Conservation (phyloP, 352 stramenopile species). For the Globisporangium echinulatum region DNA sequence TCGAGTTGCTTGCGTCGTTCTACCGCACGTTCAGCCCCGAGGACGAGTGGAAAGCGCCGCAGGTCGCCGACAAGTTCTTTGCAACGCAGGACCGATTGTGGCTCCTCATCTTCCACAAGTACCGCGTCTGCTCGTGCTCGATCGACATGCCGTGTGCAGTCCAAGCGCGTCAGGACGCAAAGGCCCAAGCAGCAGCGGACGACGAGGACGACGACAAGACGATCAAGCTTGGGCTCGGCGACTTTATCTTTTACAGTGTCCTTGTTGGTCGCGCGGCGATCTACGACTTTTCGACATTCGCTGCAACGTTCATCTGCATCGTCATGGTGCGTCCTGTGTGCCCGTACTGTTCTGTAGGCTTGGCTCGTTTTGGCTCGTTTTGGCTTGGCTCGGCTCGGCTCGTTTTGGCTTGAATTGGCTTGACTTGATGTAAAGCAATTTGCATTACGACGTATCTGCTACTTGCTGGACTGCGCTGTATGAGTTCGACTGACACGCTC, state of each 20-base stretch:
- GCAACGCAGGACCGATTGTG: constrained; percentile 67
- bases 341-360: too few relatives aligned
- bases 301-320: constrained; percentile 89
- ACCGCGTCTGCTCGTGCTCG: constrained; percentile 77
- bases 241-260: constrained; percentile 99
- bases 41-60: constrained; percentile 71
- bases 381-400: too few relatives aligned
- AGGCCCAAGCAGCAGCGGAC: constrained; percentile 29
- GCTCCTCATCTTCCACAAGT: constrained; percentile 85
- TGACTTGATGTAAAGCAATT: too few relatives aligned
- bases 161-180: constrained; percentile 52
- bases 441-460: too few relatives aligned
- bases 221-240: constrained; percentile 92
- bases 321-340: constrained; percentile 75
- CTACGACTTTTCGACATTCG: constrained; percentile 94
- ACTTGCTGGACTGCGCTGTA: background rate
- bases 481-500: background rate
- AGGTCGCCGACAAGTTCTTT: constrained; percentile 83
- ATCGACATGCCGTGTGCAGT: constrained; percentile 73
- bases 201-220: constrained; percentile 81
- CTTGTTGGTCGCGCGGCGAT: constrained; percentile 94
- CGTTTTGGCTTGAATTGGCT: too few relatives aligned
- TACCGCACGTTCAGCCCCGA: constrained; percentile 77
- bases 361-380: too few relatives aligned
- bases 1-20: constrained; percentile 52